Conservation (phyloP, 1,284 basidiomycete species). For the Moesziomyces globuligerus region DNA sequence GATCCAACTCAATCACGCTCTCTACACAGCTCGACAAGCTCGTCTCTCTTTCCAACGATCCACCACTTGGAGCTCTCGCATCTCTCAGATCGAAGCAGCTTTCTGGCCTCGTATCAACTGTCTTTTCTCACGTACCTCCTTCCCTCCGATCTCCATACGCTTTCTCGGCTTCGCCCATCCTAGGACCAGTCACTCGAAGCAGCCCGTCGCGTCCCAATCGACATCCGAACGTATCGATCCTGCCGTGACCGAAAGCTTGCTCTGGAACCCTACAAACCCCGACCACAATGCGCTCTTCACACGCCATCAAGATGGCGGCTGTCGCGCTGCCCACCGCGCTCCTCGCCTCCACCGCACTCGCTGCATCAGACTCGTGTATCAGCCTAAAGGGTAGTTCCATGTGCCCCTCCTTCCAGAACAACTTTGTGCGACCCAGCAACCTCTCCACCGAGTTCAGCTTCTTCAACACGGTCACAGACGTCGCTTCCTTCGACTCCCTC, state of each 20-base stretch:
- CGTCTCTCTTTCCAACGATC: constrained; percentile 16
- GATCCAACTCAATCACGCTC: constrained; percentile 6
- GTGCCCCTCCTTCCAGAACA: constrained; percentile 60
- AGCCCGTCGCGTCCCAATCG: neutral
- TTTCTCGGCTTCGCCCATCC: neutral
- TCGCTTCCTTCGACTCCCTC: constrained; percentile 68
- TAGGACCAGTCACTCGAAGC: constrained; percentile 6
- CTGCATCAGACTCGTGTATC: constrained; percentile 51
- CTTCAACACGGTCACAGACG: constrained; percentile 66
- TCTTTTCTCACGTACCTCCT: constrained; percentile 27
- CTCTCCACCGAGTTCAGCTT: constrained; percentile 67
- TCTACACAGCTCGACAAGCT: constrained; percentile 17
- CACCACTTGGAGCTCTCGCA: constrained; percentile 11
- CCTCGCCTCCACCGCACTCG: constrained; percentile 21
- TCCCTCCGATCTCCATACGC: constrained; percentile 3
- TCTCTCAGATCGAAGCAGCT: constrained; percentile 16
- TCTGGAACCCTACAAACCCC: neutral
- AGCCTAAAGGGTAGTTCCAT: constrained; percentile 47
- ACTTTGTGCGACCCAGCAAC: constrained; percentile 65
- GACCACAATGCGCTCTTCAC: constrained; percentile 38
- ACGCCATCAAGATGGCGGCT: constrained; percentile 25
- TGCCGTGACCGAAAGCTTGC: neutral
- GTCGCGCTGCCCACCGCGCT: constrained; percentile 33
- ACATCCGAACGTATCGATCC: neutral
- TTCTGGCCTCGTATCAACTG: constrained; percentile 24